Base-by-base conservation (phyloP, 495 filamentous ascomycete genomes). In the Xylaria acuta region DNA sequence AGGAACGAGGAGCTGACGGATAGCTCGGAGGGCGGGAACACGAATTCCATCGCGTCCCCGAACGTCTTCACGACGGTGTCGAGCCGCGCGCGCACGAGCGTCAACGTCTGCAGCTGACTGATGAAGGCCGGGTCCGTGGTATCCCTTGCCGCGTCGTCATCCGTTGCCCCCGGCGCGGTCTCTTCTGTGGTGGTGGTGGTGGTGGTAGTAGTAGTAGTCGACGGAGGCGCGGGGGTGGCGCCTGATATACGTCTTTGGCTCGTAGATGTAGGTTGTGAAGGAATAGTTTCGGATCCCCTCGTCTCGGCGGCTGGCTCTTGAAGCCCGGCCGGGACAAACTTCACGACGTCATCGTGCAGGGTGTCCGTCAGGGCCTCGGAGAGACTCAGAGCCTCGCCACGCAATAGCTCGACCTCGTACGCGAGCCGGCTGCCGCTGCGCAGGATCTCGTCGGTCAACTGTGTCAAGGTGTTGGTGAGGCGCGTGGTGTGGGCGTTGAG, bases 361-460 rank as follows among this genome's bases (percentile, higher is more conserved):
- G 85, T 84, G 71, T 95, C 93, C 0, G 89, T 89, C 71, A 99
- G 81, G 7, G 91, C 84, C 73, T 97, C 94, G 0, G 91, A 90
- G 56, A 97, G 80, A 40, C 90, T 87, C 22, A 93, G 84, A 0
- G 94, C 90, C 77, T 98, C 96, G 65, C 95, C 95, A 8, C 94
- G 90, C 11, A 99, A 82, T 9, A 98, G 88, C 78, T 99, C 96
- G 11, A 99, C 95, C 76, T 98, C 94, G 81, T 99, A 99, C 34
- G 94, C 93, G 27, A 99, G 85, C 12, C 97, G 88, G 71, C 92
- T 90, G 30, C 93, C 92, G 73, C 93, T 91, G 59, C 96, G 89
- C 25, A 99, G 85, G 71, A 99, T 98, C 74, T 98, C 96, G 77
- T 98, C 95, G 18, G 95, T 98, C 69, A 98, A 85, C 69, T 92